Conservation (phyloP, 2,329 filamentous ascomycete species). For the Penicillium sclerotiorum region DNA sequence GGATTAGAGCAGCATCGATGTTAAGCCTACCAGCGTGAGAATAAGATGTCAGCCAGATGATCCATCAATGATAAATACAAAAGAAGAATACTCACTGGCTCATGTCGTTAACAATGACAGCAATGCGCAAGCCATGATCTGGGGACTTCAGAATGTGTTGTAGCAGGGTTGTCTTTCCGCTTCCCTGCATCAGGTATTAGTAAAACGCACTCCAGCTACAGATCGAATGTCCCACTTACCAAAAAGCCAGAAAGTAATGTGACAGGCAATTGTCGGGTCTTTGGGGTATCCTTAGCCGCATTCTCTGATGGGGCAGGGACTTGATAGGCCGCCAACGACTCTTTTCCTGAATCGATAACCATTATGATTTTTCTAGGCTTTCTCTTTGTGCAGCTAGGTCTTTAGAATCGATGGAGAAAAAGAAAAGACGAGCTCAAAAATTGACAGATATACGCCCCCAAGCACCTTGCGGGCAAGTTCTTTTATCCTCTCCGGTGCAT, state of each 20-base stretch:
- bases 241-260: conserved; percentile 64
- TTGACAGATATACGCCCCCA: not conserved
- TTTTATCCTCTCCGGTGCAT: conserved; percentile 12
- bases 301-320: conserved; percentile 10
- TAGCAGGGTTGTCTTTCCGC: conserved; percentile 71
- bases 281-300: conserved; percentile 35
- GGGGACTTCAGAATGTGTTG: conserved; percentile 67
- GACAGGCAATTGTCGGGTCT: conserved; percentile 51
- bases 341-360: conserved; percentile 26
- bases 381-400: not conserved
- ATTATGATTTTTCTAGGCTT: conserved; percentile 8
- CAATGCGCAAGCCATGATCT: conserved; percentile 68
- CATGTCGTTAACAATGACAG: conserved; percentile 75
- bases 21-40: conserved; percentile 63
- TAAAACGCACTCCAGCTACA: not conserved
- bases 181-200: conserved; percentile 51
- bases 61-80: too few relatives aligned
- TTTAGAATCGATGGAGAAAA: not conserved
- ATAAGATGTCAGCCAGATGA: too few relatives aligned
- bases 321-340: conserved; percentile 13
- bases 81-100: conserved; percentile 56
- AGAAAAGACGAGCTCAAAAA: not conserved
- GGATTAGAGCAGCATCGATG: conserved; percentile 65
- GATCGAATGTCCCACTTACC: conserved; percentile 33
- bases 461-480: conserved; percentile 17